These are phyloP conservation scores for Warburgia ugandensis DNA, from an alignment of 164 flowering plant species.

Conservation along the genomic window DNA sequence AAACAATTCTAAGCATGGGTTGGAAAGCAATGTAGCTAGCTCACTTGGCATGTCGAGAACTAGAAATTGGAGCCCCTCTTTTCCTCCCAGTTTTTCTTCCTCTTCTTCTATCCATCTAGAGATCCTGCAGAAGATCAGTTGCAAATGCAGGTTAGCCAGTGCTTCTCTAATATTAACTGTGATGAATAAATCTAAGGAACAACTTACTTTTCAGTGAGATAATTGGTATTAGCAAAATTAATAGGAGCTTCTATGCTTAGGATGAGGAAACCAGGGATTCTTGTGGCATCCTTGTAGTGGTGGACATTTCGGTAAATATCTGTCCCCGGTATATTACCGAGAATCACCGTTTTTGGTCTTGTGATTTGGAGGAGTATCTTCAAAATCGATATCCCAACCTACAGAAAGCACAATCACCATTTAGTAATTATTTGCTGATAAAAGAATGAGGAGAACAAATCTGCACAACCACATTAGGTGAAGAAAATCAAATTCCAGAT, in stretches of 20 bases:
- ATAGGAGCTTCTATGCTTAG: conserved; percentile 75
- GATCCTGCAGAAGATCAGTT: conserved; percentile 44
- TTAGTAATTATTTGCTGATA: not conserved
- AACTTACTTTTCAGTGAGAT: conserved; percentile 75
- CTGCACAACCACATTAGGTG: too few relatives aligned
- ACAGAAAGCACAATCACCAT: conserved; percentile 2
- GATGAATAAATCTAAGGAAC: not conserved
- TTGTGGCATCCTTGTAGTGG: conserved; percentile 64
- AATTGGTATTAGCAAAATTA: conserved; percentile 73
- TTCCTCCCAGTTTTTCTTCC: conserved; percentile 33
- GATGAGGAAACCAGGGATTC: conserved; percentile 66
- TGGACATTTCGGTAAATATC: conserved; percentile 55
- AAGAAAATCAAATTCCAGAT: too few relatives aligned
- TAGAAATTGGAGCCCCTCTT: conserved; percentile 33
- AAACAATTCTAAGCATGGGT: not conserved
- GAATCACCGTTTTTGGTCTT: conserved; percentile 60
- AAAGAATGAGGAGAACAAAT: too few relatives aligned
- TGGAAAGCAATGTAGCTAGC: not conserved
- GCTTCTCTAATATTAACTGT: not conserved
- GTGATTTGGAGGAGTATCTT: conserved; percentile 74
- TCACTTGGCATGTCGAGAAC: conserved; percentile 68
- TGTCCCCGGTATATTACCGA: conserved; percentile 74
- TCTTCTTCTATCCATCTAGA: conserved; percentile 68
- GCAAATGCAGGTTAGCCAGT: conserved; percentile 1
- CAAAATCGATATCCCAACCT: conserved; percentile 81